Base-by-base conservation (phyloP, 306 rosid genomes). In the Betula pendula region DNA sequence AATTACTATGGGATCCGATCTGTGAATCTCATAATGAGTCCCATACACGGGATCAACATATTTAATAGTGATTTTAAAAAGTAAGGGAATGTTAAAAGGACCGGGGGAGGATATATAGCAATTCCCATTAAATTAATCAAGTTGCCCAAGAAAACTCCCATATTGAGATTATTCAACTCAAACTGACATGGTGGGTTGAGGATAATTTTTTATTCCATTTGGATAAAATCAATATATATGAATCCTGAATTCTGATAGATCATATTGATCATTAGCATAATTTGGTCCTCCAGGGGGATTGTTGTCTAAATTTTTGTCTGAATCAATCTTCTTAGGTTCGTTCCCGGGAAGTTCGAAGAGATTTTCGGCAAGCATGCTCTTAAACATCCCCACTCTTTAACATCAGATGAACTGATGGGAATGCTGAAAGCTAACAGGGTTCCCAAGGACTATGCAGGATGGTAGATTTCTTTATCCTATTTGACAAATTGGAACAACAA, bases 301-400 rank as follows among this genome's bases (percentile, higher is more conserved):
- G 3, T 66, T 63, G 27, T 48, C 68, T 6, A 38, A 77, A 65
- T 50, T 69, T 52, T 20, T 7, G 25, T 9, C 31, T 2, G 6
- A 44, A 42, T 47, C 3, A 6, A 75, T 31, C 62, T 60, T 82
- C 2, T 1, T 55, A 94, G 97, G 86, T 94, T 94, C 72, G 91
- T 86, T 82, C 75, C 84, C 27, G 79, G 72, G 8, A 87, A 87
- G 44, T 93, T 93, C 77, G 97, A 93, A 84, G 96, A 85, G 68
- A 85, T 93, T 22, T 93, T 93, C 78, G 8, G 1, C 35, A 93
- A 88, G 71, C 88, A 90, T 83, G 92, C 95, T 6, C 83, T 38
- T 52, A 83, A 79, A 5, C 42, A 85, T 68, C 80, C 86, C 8
- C 43, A 90, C 76, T 89, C 93, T 35, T 87, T 92, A 68, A 90